Conservation (phyloP, 768 basidiomycete genomes). For the Macrolepiota fuliginosa region DNA sequence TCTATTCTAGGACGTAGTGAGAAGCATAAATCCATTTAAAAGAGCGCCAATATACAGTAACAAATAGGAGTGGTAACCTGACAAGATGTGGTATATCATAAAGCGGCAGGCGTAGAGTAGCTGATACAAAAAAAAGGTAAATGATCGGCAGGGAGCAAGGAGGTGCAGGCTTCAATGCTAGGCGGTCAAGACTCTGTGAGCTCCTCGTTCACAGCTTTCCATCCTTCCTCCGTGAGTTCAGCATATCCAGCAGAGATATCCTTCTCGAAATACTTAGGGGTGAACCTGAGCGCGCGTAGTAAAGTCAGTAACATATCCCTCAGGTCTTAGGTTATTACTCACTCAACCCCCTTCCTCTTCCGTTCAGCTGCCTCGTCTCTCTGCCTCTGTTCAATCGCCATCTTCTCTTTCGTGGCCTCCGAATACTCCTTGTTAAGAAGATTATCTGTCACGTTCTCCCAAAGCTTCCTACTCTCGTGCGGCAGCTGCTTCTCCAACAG, state of each 20-base stretch:
- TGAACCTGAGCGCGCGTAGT: constrained; percentile 46
- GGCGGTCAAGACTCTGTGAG: constrained; percentile 37
- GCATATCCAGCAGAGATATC: constrained; percentile 68
- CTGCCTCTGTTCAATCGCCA: constrained; percentile 90
- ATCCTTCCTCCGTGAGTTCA: constrained; percentile 64
- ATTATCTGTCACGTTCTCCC: constrained; percentile 78
- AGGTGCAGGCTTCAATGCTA: constrained; percentile 23
- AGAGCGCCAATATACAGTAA: too few relatives aligned
- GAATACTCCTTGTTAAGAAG: constrained; percentile 82
- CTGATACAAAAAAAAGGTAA: background rate
- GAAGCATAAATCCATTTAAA: too few relatives aligned
- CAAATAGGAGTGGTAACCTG: background rate
- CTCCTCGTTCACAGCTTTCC: constrained; percentile 73
- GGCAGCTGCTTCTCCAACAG: constrained; percentile 77
- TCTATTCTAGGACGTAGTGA: too few relatives aligned
- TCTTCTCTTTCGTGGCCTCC: constrained; percentile 91
- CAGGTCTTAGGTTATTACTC: constrained; percentile 33
- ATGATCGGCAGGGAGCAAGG: background rate
- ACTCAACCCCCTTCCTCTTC: constrained; percentile 78
- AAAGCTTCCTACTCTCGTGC: constrained; percentile 82
- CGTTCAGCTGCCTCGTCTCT: constrained; percentile 85
- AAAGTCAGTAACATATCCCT: background rate
- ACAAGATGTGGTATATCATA: constrained; percentile 2
- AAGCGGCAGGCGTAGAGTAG: background rate
- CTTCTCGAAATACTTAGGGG: constrained; percentile 73